These are phyloP conservation scores for Alternaria angustiovoidea DNA, from an alignment of 2,329 filamentous ascomycete genomes.

Conservation along the genomic window DNA sequence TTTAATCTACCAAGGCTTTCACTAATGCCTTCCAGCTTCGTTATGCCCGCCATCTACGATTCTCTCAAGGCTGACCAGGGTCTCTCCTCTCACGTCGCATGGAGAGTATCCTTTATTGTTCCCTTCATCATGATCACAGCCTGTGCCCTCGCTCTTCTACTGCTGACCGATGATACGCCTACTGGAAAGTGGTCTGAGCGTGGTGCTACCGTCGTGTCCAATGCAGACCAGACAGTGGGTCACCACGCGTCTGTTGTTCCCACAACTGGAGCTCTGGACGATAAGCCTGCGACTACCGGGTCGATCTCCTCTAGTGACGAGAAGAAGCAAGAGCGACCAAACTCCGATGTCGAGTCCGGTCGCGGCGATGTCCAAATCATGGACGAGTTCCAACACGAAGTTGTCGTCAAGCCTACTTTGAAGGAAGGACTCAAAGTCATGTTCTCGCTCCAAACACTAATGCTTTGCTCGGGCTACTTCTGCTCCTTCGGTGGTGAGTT, in stretches of 20 bases:
- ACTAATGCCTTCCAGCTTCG: conserved; percentile 61
- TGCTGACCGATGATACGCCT: conserved; percentile 82
- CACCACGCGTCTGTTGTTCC: conserved; percentile 60
- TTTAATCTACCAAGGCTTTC: background rate
- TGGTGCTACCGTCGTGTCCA: conserved; percentile 64
- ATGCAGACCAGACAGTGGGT: conserved; percentile 55
- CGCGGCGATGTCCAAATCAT: conserved; percentile 62
- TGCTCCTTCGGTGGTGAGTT: conserved; percentile 69
- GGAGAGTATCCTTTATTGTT: conserved; percentile 85
- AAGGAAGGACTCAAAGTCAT: conserved; percentile 68
- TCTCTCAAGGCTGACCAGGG: conserved; percentile 69
- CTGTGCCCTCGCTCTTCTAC: conserved; percentile 72
- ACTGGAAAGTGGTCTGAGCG: conserved; percentile 83
- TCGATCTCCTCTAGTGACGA: conserved; percentile 52
- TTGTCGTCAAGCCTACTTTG: conserved; percentile 67
- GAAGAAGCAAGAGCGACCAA: conserved; percentile 37
- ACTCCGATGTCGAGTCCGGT: conserved; percentile 55
- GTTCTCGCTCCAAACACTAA: conserved; percentile 66
- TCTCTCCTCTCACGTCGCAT: conserved; percentile 73
- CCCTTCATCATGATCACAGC: conserved; percentile 78
- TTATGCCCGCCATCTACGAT: conserved; percentile 90
- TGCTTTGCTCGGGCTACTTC: conserved; percentile 64
- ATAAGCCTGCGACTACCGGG: conserved; percentile 44
- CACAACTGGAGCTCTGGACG: conserved; percentile 60
- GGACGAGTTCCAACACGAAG: conserved; percentile 66